Evolutionary conservation across 2,329 filamentous ascomycete species (phyloP).

Genomic region (Westerdykella sp.): DNA sequence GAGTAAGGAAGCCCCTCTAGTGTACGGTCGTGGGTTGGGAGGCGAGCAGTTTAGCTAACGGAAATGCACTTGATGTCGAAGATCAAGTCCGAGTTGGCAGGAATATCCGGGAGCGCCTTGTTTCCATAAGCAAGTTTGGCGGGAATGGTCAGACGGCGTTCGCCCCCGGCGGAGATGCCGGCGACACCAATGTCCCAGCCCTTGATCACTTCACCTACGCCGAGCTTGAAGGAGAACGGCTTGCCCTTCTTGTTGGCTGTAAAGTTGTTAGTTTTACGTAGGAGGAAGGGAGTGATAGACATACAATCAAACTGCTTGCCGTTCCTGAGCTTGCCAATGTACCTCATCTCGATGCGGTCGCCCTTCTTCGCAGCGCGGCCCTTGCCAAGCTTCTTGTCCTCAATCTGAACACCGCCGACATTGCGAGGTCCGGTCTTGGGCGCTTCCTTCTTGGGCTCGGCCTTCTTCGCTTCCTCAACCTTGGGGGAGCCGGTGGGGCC

Average conservation of each 20-base stretch:
- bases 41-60: conserved; percentile 36
- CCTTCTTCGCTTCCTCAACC: conserved; percentile 39
- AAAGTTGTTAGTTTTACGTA: conserved; percentile 14
- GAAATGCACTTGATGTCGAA: conserved; percentile 65
- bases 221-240: conserved; percentile 93
- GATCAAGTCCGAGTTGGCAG: conserved; percentile 79
- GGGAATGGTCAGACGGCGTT: conserved; percentile 88
- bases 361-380: conserved; percentile 85
- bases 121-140: conserved; percentile 83
- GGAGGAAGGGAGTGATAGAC: conserved; percentile 32
- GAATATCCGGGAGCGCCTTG: conserved; percentile 76
- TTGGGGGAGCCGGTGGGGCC: conserved; percentile 64
- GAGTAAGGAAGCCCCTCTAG: conserved; percentile 17
- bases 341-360: conserved; percentile 86
- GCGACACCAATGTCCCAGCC: conserved; percentile 94
- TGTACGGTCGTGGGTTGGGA: conserved; percentile 7
- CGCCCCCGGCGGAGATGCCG: conserved; percentile 89
- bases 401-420: conserved; percentile 82
- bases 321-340: conserved; percentile 91
- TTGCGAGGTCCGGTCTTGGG: conserved; percentile 60
- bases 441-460: conserved; percentile 46
- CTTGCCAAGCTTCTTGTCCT: conserved; percentile 88
- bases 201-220: conserved; percentile 93
- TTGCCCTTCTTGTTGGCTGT: conserved; percentile 97
- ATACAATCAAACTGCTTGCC: conserved; percentile 92